A percentile compares a stretch with the other conserved stretches of the same genome.
These are phyloP conservation scores for Mastigamoeba balamuthi DNA, from an alignment of 78 protist genomes.

Conservation along the genomic window DNA sequence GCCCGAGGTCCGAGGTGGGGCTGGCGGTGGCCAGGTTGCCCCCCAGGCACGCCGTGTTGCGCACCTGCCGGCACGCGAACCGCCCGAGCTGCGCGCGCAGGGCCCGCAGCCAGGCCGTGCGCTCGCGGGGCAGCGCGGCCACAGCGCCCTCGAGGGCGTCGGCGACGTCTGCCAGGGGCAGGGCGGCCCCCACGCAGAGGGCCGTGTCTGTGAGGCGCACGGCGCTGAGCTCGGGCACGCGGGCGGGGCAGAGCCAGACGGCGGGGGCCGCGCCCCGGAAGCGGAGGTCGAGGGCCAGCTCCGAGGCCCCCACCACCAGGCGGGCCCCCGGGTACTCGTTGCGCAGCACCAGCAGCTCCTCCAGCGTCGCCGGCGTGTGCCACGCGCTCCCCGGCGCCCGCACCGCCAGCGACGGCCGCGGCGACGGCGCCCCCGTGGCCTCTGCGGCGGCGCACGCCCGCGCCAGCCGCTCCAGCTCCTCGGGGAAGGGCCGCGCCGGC, in stretches of 20 bases:
- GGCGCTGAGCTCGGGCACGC: conserved; percentile 29
- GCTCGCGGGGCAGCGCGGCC: background rate
- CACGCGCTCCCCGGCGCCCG: conserved; percentile 5
- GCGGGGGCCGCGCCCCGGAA: conserved; percentile 27
- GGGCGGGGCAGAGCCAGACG: conserved; percentile 18
- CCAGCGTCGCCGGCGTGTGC: conserved; percentile 55
- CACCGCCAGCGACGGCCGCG: background rate
- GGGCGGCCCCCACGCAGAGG: conserved; percentile 35
- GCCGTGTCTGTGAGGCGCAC: conserved; percentile 14
- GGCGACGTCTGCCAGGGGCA: conserved; percentile 29
- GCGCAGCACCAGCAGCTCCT: conserved; percentile 18
- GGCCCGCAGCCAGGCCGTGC: background rate
- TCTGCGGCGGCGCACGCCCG: background rate
- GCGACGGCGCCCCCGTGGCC: background rate
- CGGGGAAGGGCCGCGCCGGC: too few relatives aligned
- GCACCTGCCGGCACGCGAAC: conserved; percentile 78
- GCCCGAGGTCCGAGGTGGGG: conserved; percentile 82
- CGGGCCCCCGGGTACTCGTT: conserved; percentile 16
- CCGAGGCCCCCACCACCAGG: conserved; percentile 75
- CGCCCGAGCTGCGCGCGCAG: conserved; percentile 51
- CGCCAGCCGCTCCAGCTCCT: background rate
- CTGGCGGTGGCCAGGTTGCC: conserved; percentile 78
- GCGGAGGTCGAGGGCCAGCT: conserved; percentile 59
- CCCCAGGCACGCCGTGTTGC: conserved; percentile 75
- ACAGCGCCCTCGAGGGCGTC: background rate